Evolutionary conservation across 2,329 filamentous ascomycete species (phyloP).

Genomic region (Lanzia echinophila): DNA sequence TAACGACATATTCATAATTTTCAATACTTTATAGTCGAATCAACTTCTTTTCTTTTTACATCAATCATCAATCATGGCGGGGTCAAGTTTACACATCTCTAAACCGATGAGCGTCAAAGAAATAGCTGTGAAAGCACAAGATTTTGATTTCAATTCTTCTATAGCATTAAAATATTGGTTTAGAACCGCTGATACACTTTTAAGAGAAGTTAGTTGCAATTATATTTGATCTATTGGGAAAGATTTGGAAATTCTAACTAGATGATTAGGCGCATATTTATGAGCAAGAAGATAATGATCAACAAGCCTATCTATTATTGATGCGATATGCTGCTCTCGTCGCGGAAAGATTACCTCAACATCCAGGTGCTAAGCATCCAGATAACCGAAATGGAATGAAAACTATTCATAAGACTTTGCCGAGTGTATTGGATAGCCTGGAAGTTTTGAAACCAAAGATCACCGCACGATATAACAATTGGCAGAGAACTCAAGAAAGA

Average conservation of each 20-base stretch:
- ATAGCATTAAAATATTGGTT: slow-evolving; percentile 78
- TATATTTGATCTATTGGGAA: neutral
- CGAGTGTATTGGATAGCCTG: slow-evolving; percentile 47
- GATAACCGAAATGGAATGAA: slow-evolving; percentile 49
- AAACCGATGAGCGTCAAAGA: slow-evolving; percentile 67
- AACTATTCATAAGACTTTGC: slow-evolving; percentile 54
- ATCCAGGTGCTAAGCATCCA: slow-evolving; percentile 66
- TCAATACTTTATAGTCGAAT: too few species aligned
- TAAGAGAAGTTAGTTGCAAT: slow-evolving; percentile 61
- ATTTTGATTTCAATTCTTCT: slow-evolving; percentile 72
- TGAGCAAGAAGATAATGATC: slow-evolving; percentile 75
- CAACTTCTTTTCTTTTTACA: too few species aligned
- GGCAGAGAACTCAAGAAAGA: slow-evolving; percentile 46
- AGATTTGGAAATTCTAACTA: slow-evolving; percentile 7
- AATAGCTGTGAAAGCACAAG: slow-evolving; percentile 66
- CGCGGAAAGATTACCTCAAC: slow-evolving; percentile 63
- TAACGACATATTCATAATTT: too few species aligned
- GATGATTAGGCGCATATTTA: slow-evolving; percentile 73
- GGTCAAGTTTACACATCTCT: slow-evolving; percentile 19
- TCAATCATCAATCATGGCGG: slow-evolving; percentile 30
- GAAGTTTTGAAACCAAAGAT: slow-evolving; percentile 77
- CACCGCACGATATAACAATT: slow-evolving; percentile 61
- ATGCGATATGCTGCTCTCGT: slow-evolving; percentile 85
- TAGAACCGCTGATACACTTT: slow-evolving; percentile 69
- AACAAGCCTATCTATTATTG: slow-evolving; percentile 85